phyloP scores from a whole-genome alignment of 345 rosid genomes.

The Mallotus nudiflorus region DNA sequence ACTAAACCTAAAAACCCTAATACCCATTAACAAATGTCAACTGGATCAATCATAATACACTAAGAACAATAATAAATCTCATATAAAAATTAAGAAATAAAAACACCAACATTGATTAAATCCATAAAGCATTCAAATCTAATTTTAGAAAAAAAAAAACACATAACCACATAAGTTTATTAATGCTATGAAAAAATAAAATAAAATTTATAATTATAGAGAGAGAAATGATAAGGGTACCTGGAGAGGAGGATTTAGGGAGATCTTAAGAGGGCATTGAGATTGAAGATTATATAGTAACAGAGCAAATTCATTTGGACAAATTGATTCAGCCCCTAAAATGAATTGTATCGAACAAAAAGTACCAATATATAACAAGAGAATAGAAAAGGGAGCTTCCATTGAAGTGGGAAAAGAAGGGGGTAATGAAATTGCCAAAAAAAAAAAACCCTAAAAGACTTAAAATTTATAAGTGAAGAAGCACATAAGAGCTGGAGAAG shows the following conservation, averaged over 20 bases:
- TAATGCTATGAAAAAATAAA: not conserved
- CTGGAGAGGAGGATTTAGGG: conserved; percentile 59
- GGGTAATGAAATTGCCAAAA: too few relatives aligned
- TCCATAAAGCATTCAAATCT: not conserved
- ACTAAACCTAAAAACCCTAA: conserved; percentile 4
- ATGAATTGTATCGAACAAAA: conserved; percentile 31
- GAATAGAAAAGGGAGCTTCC: conserved; percentile 23
- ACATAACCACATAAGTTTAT: too few relatives aligned
- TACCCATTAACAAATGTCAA: conserved; percentile 8
- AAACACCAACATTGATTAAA: not conserved
- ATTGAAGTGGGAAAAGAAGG: conserved; percentile 26
- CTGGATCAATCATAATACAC: not conserved
- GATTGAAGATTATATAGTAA: conserved; percentile 44
- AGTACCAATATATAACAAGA: conserved; percentile 34
- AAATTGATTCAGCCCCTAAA: conserved; percentile 36
- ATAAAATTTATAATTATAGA: too few relatives aligned
- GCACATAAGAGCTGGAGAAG: too few relatives aligned
- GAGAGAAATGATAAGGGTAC: conserved; percentile 35
- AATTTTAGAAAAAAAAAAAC: not conserved
- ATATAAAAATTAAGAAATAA: conserved; percentile 1
- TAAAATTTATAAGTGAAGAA: too few relatives aligned
- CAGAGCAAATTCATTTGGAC: conserved; percentile 42
- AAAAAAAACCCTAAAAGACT: too few relatives aligned
- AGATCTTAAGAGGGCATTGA: conserved; percentile 58
- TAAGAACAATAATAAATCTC: not conserved